These are phyloP conservation scores for Endotrypanum monterogeii DNA, from an alignment of 208 protist genomes.

Conservation along the genomic window DNA sequence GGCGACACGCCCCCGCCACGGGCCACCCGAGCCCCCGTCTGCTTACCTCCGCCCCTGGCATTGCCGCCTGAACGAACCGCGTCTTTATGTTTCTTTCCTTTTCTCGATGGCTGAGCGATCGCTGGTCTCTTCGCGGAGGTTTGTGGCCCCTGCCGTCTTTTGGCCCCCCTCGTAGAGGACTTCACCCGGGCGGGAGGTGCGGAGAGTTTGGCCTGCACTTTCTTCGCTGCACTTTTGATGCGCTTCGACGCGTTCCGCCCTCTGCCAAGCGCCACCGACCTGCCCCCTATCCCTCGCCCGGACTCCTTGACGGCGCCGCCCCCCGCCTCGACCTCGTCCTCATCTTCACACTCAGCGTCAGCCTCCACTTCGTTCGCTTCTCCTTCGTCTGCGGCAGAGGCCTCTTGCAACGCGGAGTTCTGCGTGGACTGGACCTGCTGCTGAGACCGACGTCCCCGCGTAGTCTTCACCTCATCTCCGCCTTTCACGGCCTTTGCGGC, in stretches of 20 bases:
- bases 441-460: neutral
- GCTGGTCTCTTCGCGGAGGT: neutral
- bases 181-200: no score
- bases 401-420: neutral
- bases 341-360: neutral
- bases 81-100: neutral
- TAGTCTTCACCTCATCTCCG: neutral
- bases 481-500: neutral
- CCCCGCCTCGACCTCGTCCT: neutral
- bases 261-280: neutral
- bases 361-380: conserved; percentile 2
- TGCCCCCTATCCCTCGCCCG: neutral
- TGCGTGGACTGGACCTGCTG: neutral
- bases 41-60: neutral
- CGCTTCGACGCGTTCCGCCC: conserved; percentile 2
- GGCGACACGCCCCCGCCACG: conserved; percentile 9
- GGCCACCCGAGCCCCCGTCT: neutral
- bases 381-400: neutral
- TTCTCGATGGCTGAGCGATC: neutral
- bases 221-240: conserved; percentile 8
- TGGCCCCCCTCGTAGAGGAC: neutral
- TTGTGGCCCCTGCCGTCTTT: neutral
- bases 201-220: neutral
- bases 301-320: neutral
- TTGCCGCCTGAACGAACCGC: neutral